Base-by-base conservation (phyloP, 257 asterid genomes). In the Salvia rosmarinus region DNA sequence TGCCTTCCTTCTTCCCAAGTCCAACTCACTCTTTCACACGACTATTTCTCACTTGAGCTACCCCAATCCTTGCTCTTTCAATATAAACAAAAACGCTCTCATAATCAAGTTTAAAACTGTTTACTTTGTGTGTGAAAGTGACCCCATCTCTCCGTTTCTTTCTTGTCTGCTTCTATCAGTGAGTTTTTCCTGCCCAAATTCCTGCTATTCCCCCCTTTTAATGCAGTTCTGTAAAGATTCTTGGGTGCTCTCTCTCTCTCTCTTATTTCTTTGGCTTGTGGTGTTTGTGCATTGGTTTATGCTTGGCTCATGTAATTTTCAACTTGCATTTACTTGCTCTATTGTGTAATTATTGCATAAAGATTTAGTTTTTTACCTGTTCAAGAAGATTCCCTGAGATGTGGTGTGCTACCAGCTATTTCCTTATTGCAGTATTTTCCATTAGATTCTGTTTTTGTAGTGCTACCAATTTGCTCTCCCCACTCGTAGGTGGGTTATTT, bases 361-460 rank as follows among this genome's bases (percentile, higher is more conserved):
- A 60, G 82, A 62, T 78, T 43, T 57, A 44, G 55, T 67, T 43
- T 71, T 39, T 66, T 12, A 59, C 58, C 37, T 43, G 8, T 62
- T 61, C 0, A 16, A 28, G 50, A 62, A 64, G 40, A 58, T 37
- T 16, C 50, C 25, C 40, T 16, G 49, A 13, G 40, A 44, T 65
- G 77, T 11, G 14, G 59, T 37, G 58, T 66, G 64, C 51, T 23
- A 9, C 8, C 35, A 43, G 73, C 63, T 68, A 65, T 55, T 68
- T 35, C 25, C 59, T 77, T 28, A 40, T 19, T 59, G 8, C 25
- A 17, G 42, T 76, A 20, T 68, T 78, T 61, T 46, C 71, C 54
- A 23, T 35, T 61, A 39, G 82, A 67, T 72, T 78, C 67, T 64
- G 75, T 52, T 68, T 51, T 42, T 19, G 46, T 21, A 9, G 75